Conservation (phyloP, 371 early-diverging fungal genomes). For the Modicella reniformis region DNA sequence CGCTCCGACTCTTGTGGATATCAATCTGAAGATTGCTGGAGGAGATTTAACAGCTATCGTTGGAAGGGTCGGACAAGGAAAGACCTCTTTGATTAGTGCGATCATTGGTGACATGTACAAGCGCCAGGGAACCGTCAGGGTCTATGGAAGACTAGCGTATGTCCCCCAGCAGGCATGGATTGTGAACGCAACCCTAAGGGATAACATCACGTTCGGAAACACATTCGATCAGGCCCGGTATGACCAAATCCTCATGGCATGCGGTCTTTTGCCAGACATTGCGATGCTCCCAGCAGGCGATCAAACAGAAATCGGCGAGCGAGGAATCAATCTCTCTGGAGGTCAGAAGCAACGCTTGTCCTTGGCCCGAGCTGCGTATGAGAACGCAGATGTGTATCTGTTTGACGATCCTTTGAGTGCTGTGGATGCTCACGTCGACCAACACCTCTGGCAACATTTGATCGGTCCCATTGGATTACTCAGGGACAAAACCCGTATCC, state of each 20-base stretch:
- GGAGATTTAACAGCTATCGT: conserved; percentile 55
- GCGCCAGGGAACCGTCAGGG: conserved; percentile 45
- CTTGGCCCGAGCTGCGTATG: conserved; percentile 63
- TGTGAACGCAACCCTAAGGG: conserved; percentile 60
- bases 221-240: conserved; percentile 58
- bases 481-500: conserved; percentile 61
- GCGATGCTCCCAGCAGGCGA: conserved; percentile 74
- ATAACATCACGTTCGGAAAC: conserved; percentile 66
- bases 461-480: conserved; percentile 70
- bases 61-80: conserved; percentile 63
- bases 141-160: conserved; percentile 59
- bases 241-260: conserved; percentile 60
- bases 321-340: conserved; percentile 66
- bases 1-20: conserved; percentile 31
- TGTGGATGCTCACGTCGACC: conserved; percentile 83
- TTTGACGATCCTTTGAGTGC: conserved; percentile 85
- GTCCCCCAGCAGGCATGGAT: conserved; percentile 68
- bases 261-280: conserved; percentile 69
- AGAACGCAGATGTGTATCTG: conserved; percentile 66
- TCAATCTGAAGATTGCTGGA: conserved; percentile 32
- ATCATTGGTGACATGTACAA: conserved; percentile 61
- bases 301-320: conserved; percentile 67
- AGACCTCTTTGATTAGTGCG: conserved; percentile 56
- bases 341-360: conserved; percentile 69
- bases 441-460: conserved; percentile 54